Evolutionary conservation across 1,139 yeast species (phyloP), one percentile per base, ranked within the genome.

Genomic region (Geotrichum phurueaensis): DNA sequence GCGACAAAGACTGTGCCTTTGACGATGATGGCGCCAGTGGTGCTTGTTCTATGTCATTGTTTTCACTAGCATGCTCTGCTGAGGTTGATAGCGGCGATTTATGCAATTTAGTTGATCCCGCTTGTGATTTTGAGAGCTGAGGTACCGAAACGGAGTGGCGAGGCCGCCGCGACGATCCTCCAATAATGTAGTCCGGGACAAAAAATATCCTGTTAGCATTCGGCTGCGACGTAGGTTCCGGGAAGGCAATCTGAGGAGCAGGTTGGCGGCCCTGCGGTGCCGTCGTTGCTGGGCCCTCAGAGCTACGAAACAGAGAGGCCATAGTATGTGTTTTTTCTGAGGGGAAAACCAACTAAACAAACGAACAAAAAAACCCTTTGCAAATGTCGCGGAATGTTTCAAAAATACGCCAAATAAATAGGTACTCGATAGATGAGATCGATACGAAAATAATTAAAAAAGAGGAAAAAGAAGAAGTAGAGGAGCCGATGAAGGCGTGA

Each of bases 141-240:
- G 60, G 57, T n/a, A 58, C 60, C 18, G 60, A 58, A 10, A 54
- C 60, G 6, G 55, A 49, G 15, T 53, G 57, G 10, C 60, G 49
- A 13, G 57, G 57, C 49, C 54, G 50, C 2, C 60, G 51, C 3
- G 60, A 58, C 2, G 58, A 50, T 7, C 53, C 58, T 7, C 54
- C 58, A 15, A 39, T 13, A 7, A 54, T 51, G 39, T 53, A 48
- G 33, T 54, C 57, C 15, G 60, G 57, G 10, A 53, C 25, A 31
- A 39, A 53, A 33, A 58, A 58, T 12, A 36, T 31, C n/a, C 60
- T 36, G 20, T 23, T 53, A 18, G 56, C 18, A 20, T 53, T 54
- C 10, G 54, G 49, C 29, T 58, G 57, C 10, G 60, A 58, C 2
- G 60, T 25, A 18, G 57, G 57, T 10, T 27, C 53, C 18, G 60